Evolutionary conservation across 2,329 filamentous ascomycete species (phyloP).

Genomic region (Aspergillus alliaceus): DNA sequence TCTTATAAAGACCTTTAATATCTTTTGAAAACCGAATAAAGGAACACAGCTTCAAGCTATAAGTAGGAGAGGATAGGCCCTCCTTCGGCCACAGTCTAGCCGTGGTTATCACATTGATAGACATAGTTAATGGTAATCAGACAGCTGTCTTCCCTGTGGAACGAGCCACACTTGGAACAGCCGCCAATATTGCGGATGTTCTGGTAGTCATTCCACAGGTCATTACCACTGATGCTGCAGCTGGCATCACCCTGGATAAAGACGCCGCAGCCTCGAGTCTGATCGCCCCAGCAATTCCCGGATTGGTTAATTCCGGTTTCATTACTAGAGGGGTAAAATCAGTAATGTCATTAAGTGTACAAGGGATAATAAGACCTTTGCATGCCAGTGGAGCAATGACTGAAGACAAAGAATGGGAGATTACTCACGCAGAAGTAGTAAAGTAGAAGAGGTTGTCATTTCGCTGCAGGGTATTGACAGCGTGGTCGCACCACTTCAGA

Average conservation of each 20-base stretch:
- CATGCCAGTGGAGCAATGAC: not conserved
- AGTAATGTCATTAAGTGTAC: not conserved
- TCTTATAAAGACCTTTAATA: not conserved
- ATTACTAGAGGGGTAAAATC: not conserved
- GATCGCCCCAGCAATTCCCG: conserved; percentile 15
- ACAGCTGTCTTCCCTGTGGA: conserved; percentile 12
- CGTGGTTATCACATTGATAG: conserved; percentile 15
- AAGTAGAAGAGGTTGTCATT: conserved; percentile 6
- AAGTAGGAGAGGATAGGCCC: not conserved
- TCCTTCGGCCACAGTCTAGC: not conserved
- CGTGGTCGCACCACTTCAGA: conserved; percentile 14
- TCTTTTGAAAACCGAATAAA: not conserved
- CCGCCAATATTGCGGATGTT: conserved; percentile 15
- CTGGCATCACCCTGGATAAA: conserved; percentile 11
- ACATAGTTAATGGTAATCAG: conserved; percentile 18
- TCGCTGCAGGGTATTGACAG: conserved; percentile 11
- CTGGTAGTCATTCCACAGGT: conserved; percentile 17
- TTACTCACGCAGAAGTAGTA: conserved; percentile 6
- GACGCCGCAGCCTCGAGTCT: conserved; percentile 12
- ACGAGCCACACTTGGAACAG: conserved; percentile 16
- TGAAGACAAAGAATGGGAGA: not conserved
- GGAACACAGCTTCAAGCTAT: not conserved
- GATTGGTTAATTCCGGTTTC: conserved; percentile 5
- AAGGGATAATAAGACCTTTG: not conserved
- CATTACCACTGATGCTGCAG: conserved; percentile 15